Evolutionary conservation across 2,329 filamentous ascomycete genomes (phyloP).

Genomic region (Aspergillus ustus): DNA sequence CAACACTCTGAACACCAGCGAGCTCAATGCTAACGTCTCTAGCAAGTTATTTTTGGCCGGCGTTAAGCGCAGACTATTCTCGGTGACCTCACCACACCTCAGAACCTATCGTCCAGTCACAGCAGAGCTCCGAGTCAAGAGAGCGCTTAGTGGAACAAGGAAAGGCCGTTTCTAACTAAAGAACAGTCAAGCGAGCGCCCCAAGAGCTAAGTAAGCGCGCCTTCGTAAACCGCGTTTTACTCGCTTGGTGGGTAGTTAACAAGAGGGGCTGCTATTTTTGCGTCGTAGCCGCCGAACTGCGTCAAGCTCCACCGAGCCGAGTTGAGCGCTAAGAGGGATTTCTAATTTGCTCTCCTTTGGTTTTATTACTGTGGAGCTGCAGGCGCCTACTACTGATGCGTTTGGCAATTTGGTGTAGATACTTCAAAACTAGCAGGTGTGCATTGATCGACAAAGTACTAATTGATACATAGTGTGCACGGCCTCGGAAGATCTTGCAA

Average conservation of each 20-base stretch:
- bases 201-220: neutral
- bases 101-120: neutral
- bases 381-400: neutral
- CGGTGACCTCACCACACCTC: neutral
- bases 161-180: constrained; percentile 6
- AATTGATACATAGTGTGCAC: neutral
- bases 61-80: neutral
- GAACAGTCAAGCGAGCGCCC: neutral
- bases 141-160: constrained; percentile 7
- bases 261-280: constrained; percentile 10
- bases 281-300: constrained; percentile 9
- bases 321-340: neutral
- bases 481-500: neutral
- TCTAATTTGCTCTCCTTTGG: constrained; percentile 8
- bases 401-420: neutral
- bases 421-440: neutral
- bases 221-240: neutral
- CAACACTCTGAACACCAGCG: neutral
- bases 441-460: constrained; percentile 2
- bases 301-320: constrained; percentile 2
- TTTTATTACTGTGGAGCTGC: neutral
- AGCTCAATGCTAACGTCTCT: neutral
- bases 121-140: neutral
- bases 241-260: neutral
- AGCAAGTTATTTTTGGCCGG: neutral